Conservation (phyloP, 208 protist species). For the Acanthamoeba healyi region DNA sequence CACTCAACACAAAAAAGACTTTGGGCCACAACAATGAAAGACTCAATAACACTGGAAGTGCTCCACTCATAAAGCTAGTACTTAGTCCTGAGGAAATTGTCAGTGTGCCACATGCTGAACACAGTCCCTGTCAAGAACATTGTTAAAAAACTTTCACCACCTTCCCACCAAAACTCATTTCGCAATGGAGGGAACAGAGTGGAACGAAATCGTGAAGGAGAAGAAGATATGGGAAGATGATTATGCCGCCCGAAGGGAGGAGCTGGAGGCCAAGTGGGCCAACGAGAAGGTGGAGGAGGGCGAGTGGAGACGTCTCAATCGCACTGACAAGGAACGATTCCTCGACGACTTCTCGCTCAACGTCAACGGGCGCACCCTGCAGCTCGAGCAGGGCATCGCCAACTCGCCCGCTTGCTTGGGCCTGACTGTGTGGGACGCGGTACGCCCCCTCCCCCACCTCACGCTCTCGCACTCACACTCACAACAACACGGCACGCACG, state of each 20-base stretch:
- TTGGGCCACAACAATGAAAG: too few species aligned
- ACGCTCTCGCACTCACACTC: too few species aligned
- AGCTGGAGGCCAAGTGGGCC: constrained; percentile 62
- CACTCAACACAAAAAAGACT: too few species aligned
- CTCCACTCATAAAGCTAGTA: too few species aligned
- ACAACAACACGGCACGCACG: too few species aligned
- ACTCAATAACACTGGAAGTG: too few species aligned
- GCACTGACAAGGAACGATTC: constrained; percentile 60
- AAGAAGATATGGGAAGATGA: constrained; percentile 37
- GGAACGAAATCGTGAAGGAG: neutral
- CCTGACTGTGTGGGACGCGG: constrained; percentile 47
- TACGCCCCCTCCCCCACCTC: too few species aligned
- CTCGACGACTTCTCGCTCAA: neutral
- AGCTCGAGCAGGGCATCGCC: constrained; percentile 44
- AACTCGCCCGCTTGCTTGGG: constrained; percentile 33
- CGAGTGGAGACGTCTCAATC: constrained; percentile 9
- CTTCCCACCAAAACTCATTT: neutral
- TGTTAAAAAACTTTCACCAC: too few species aligned
- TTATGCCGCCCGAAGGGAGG: neutral
- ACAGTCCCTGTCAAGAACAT: too few species aligned
- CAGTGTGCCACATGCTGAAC: too few species aligned
- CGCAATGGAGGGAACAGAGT: neutral
- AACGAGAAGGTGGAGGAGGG: neutral
- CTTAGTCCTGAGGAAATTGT: too few species aligned
- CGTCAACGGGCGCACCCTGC: neutral